Evolutionary conservation across 2,329 filamentous ascomycete genomes (phyloP), one percentile per base, ranked within the genome.

Genomic region (Trichoderma koningiopsis): DNA sequence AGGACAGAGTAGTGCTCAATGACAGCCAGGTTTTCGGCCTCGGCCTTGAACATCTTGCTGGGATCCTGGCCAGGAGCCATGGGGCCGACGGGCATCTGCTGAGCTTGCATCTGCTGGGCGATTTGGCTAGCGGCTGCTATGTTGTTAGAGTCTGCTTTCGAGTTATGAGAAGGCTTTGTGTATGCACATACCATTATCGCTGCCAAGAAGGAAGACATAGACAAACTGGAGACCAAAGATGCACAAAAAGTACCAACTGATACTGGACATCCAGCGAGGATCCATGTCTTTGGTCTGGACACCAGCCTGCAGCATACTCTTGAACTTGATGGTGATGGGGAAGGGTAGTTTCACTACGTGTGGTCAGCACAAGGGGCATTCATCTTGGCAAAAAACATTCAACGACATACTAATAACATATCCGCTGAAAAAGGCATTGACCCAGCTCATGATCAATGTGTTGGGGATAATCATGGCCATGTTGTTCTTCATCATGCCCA

Each of bases 391-490:
- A 7, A 29, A 3, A 24, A 29, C 1, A 1, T 33, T 33, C 13
- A 35, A 2, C 0, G n/a, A 78, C 77, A 57, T 85, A 97, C 93
- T 93, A 72, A 99, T 97, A 59, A 99, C 96, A 78, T 97, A 99
- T 37, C 96, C 96, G 64, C 93, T 96, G 77, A 99, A 99, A 79
- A 98, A 99, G 0, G 96, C 94, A 83, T 99, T 99, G 79, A 99
- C 98, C 96, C 96, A 99, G 73, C 95, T 96, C 96, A 99, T 99
- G 74, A 99, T 99, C 78, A 99, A 83, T 6, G 94, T 98, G 81
- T 99, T 97, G 60, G 96, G 96, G 70, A 99, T 93, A 84, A 99
- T 98, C 96, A 98, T 99, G 73, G 96, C 95, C 92, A 99, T 97
- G 79, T 99, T 97, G 69, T 94, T 94, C 88, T 99, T 99, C 93